These are phyloP conservation scores for Guillardia theta DNA, from an alignment of 78 protist species.

Conservation along the genomic window DNA sequence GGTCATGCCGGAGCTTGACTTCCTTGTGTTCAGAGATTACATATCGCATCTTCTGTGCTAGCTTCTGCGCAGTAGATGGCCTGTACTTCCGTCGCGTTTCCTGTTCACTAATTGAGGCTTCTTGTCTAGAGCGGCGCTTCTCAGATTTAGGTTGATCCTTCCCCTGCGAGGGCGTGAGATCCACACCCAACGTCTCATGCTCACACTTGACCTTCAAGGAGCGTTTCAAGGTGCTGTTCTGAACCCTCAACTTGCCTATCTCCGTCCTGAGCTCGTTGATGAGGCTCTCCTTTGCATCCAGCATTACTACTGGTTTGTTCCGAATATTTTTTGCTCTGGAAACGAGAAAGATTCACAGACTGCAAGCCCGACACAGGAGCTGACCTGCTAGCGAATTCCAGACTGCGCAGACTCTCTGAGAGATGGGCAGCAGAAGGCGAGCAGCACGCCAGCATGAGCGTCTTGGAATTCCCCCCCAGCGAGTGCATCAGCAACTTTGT, in stretches of 20 bases:
- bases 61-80: not conserved
- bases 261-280: not conserved
- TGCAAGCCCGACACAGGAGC: too few relatives aligned
- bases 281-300: conserved; percentile 19
- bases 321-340: not conserved
- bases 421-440: not conserved
- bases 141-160: not conserved
- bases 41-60: not conserved
- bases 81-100: not conserved
- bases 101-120: not conserved
- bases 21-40: not conserved
- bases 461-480: conserved; percentile 61
- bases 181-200: not conserved
- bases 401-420: not conserved
- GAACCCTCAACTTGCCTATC: not conserved
- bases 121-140: not conserved
- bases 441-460: conserved; percentile 54
- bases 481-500: conserved; percentile 71
- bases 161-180: not conserved
- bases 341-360: too few relatives aligned
- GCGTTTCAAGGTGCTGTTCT: not conserved
- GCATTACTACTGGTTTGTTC: not conserved
- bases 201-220: not conserved
- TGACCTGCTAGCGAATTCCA: not conserved
- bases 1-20: not conserved